A percentile compares a stretch with the other conserved stretches of the same genome.
These are phyloP conservation scores for Aciculosporium take DNA, from an alignment of 2,329 filamentous ascomycete genomes.

Conservation along the genomic window DNA sequence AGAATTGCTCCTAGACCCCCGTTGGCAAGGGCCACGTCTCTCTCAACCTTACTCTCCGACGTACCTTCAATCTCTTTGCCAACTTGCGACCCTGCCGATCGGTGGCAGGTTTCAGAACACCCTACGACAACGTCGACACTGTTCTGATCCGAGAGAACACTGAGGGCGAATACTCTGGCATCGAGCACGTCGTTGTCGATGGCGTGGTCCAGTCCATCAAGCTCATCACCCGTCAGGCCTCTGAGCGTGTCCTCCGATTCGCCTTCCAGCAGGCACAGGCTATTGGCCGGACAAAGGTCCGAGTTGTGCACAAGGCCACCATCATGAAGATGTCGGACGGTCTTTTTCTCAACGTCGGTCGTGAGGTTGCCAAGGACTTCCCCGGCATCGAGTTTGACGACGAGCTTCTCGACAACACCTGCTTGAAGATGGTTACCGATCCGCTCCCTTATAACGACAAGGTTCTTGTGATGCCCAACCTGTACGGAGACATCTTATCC, in stretches of 20 bases:
- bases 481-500: constrained; percentile 98
- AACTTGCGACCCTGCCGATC: constrained; percentile 97
- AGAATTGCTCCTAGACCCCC: constrained; percentile 49
- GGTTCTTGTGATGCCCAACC: constrained; percentile 94
- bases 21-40: constrained; percentile 98
- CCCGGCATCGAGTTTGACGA: constrained; percentile 92
- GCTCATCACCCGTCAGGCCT: constrained; percentile 91
- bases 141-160: constrained; percentile 99
- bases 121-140: constrained; percentile 93
- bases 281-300: constrained; percentile 90
- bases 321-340: constrained; percentile 99
- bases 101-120: constrained; percentile 94
- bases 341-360: constrained; percentile 82
- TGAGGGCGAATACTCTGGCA: constrained; percentile 98
- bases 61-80: constrained; percentile 99
- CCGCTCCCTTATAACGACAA: constrained; percentile 97
- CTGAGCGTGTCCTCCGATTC: constrained; percentile 88
- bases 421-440: constrained; percentile 96
- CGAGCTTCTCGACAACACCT: constrained; percentile 97
- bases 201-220: constrained; percentile 99
- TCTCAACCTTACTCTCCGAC: constrained; percentile 93
- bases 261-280: constrained; percentile 96
- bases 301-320: constrained; percentile 97
- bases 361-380: constrained; percentile 85
- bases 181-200: constrained; percentile 95